Evolutionary conservation across 257 asterid species (phyloP).

Genomic region (Fraxinus anomala): DNA sequence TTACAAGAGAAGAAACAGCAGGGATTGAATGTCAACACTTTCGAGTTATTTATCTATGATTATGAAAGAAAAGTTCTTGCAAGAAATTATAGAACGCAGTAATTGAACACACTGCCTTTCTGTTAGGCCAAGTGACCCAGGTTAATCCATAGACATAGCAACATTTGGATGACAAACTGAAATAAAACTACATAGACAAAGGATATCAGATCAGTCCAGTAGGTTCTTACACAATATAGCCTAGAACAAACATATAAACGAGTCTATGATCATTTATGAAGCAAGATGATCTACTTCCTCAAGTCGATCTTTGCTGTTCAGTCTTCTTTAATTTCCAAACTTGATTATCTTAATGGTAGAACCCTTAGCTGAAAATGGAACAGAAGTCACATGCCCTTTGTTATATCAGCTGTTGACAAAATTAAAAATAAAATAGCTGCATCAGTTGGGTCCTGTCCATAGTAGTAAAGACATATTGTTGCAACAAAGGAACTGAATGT

Average conservation of each 20-base stretch:
- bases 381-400: not conserved
- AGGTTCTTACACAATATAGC: not conserved
- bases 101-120: not conserved
- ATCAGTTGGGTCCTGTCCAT: not conserved
- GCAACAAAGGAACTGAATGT: not conserved
- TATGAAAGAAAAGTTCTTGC: not conserved
- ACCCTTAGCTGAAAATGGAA: too few relatives aligned
- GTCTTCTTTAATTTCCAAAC: not conserved
- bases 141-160: not conserved
- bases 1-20: not conserved
- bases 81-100: not conserved
- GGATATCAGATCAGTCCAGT: not conserved
- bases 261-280: not conserved
- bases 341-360: not conserved
- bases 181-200: not conserved
- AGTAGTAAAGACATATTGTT: not conserved
- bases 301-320: not conserved
- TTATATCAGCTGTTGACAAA: conserved; percentile 19
- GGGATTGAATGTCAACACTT: not conserved
- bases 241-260: not conserved
- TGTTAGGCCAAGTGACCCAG: not conserved
- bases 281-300: conserved; percentile 9
- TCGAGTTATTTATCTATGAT: too few relatives aligned
- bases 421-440: not conserved
- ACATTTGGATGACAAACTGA: conserved; percentile 10